phyloP scores from a whole-genome alignment of 306 rosid genomes.

The Ormosia emarginata region DNA sequence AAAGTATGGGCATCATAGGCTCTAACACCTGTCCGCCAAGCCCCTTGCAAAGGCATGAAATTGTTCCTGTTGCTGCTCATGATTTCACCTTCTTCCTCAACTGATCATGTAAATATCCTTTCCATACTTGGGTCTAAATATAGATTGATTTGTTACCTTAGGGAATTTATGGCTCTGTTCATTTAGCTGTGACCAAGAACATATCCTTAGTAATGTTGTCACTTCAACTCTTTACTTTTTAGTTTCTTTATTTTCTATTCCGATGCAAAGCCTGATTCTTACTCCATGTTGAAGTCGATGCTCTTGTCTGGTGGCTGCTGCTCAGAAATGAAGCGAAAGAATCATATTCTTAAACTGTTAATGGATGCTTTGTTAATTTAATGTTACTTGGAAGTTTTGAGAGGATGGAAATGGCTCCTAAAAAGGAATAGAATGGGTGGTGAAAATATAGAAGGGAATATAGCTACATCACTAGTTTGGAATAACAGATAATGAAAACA shows the following conservation, averaged over 20 bases:
- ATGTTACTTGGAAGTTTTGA: background rate
- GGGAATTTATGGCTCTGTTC: slow-evolving; percentile 7
- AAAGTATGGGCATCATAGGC: slow-evolving; percentile 32
- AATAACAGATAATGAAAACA: background rate
- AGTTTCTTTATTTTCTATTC: slow-evolving; percentile 1
- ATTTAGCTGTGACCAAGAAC: slow-evolving; percentile 24
- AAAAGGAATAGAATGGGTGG: background rate
- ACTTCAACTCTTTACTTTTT: slow-evolving; percentile 23
- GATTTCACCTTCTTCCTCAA: slow-evolving; percentile 27
- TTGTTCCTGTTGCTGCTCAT: slow-evolving; percentile 47
- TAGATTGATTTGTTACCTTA: slow-evolving; percentile 3
- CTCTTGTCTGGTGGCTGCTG: background rate
- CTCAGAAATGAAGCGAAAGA: background rate
- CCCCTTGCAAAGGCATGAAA: slow-evolving; percentile 16
- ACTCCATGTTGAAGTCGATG: slow-evolving; percentile 30
- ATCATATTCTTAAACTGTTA: slow-evolving; percentile 28
- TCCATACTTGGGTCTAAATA: background rate
- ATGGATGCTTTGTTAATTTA: slow-evolving; percentile 2
- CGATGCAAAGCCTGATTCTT: slow-evolving; percentile 35
- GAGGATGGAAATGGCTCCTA: background rate
- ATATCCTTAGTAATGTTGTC: slow-evolving; percentile 19
- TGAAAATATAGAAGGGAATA: background rate
- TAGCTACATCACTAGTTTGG: background rate
- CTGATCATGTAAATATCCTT: background rate
- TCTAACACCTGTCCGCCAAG: slow-evolving; percentile 23